Evolutionary conservation across 176 grass and related monocot species (phyloP).

Genomic region (Guadua angustifolia): DNA sequence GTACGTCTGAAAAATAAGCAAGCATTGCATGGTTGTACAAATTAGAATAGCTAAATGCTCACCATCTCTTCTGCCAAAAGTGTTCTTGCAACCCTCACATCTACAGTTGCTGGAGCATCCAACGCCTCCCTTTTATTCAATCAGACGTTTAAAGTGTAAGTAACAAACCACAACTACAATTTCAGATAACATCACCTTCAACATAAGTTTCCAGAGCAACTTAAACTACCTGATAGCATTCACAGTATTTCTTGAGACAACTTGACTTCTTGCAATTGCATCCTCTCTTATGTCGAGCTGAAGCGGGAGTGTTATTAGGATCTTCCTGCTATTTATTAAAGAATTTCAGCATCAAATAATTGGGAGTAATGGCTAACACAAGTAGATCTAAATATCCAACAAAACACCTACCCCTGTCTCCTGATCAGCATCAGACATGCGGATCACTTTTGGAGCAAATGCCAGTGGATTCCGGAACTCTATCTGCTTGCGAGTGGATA

Average conservation of each 20-base stretch:
- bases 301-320: slow-evolving; percentile 90
- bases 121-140: slow-evolving; percentile 80
- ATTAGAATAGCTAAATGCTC: slow-evolving; percentile 37
- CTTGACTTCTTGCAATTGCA: slow-evolving; percentile 99
- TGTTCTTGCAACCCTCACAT: slow-evolving; percentile 96
- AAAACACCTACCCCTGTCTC: slow-evolving; percentile 65
- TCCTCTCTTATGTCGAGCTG: slow-evolving; percentile 97
- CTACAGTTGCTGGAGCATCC: slow-evolving; percentile 93
- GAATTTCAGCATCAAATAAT: slow-evolving; percentile 22
- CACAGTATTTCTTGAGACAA: slow-evolving; percentile 98
- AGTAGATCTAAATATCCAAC: slow-evolving; percentile 14
- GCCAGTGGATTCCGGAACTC: slow-evolving; percentile 95
- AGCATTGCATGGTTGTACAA: background rate
- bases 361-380: background rate
- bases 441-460: slow-evolving; percentile 98
- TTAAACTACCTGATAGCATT: slow-evolving; percentile 91
- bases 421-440: slow-evolving; percentile 63
- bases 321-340: slow-evolving; percentile 70
- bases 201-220: slow-evolving; percentile 17
- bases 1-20: background rate
- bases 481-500: slow-evolving; percentile 93
- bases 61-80: slow-evolving; percentile 96
- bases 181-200: slow-evolving; percentile 39
- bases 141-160: slow-evolving; percentile 43
- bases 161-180: background rate